Evolutionary conservation across 1,284 basidiomycete genomes (phyloP).

Genomic region (Rhodotorula glutinis): DNA sequence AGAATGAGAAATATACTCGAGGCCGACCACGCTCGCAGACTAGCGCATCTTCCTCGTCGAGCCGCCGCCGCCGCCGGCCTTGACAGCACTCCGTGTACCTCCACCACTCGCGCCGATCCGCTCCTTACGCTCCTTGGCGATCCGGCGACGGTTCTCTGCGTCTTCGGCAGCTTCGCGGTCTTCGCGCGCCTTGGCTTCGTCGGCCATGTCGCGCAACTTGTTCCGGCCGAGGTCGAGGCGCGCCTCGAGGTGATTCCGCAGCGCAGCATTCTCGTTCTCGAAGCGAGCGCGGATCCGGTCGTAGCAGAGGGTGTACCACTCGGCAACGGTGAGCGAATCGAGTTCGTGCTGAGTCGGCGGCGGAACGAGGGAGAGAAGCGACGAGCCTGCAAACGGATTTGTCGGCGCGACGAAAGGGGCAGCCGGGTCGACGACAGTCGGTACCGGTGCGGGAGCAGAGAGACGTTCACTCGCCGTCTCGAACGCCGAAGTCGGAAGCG

Average conservation of each 20-base stretch:
- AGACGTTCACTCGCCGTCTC: neutral
- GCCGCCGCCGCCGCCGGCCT: neutral
- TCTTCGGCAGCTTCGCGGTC: conserved; percentile 12
- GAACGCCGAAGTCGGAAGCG: neutral
- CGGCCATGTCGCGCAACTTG: conserved; percentile 7
- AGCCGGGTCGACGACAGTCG: neutral
- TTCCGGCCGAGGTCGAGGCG: conserved; percentile 4
- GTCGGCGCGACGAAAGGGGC: neutral
- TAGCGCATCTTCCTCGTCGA: conserved; percentile 8
- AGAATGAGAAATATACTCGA: neutral
- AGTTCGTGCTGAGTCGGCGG: conserved; percentile 8
- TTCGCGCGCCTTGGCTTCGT: conserved; percentile 19
- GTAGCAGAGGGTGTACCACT: conserved; percentile 19
- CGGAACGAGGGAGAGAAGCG: conserved; percentile 13
- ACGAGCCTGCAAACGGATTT: conserved; percentile 7
- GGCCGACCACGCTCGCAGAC: neutral
- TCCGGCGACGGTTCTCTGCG: neutral
- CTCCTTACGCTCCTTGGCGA: conserved; percentile 11
- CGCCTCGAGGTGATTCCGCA: conserved; percentile 1
- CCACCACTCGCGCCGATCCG: neutral
- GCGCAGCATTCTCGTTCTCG: neutral
- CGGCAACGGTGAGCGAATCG: conserved; percentile 6
- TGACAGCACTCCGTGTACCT: neutral
- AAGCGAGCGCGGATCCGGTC: neutral
- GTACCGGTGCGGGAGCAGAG: neutral